Evolutionary conservation across 306 rosid species (phyloP).

Genomic region (Senna siamea): DNA sequence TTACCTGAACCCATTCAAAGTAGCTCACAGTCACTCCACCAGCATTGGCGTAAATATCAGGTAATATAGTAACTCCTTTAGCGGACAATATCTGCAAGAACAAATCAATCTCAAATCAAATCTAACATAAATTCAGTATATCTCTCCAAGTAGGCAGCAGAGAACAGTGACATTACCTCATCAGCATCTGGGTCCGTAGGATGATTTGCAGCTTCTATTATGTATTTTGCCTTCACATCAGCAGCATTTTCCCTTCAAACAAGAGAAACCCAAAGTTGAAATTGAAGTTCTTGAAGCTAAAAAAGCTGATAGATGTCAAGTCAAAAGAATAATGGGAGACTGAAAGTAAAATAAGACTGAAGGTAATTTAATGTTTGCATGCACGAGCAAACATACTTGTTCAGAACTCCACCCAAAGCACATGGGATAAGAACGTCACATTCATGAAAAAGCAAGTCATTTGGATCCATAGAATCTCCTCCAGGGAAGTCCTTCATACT

Average conservation of each 20-base stretch:
- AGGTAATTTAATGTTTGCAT: too few relatives aligned
- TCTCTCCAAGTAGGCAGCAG: too few relatives aligned
- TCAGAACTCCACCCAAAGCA: slow-evolving; percentile 70
- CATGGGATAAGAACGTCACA: slow-evolving; percentile 75
- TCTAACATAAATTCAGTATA: slow-evolving; percentile 5
- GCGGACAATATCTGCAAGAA: slow-evolving; percentile 54
- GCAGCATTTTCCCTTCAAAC: slow-evolving; percentile 55
- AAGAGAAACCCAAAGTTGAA: not conserved
- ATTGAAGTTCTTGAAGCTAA: not conserved
- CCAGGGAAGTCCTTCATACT: slow-evolving; percentile 56
- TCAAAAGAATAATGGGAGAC: too few relatives aligned
- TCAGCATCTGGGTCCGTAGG: slow-evolving; percentile 76
- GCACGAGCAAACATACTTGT: slow-evolving; percentile 51
- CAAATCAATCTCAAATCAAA: not conserved
- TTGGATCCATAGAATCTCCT: slow-evolving; percentile 56
- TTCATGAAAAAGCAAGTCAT: slow-evolving; percentile 57
- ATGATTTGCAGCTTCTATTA: slow-evolving; percentile 71
- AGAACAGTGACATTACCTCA: too few relatives aligned
- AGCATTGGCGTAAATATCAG: slow-evolving; percentile 76
- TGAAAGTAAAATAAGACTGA: not conserved
- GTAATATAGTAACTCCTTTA: slow-evolving; percentile 68
- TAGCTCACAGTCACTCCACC: slow-evolving; percentile 84
- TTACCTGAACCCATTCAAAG: slow-evolving; percentile 89
- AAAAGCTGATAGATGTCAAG: too few relatives aligned
- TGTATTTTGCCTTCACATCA: slow-evolving; percentile 61